phyloP scores from a whole-genome alignment of 352 stramenopile species.

The Pythium phragmitis region DNA sequence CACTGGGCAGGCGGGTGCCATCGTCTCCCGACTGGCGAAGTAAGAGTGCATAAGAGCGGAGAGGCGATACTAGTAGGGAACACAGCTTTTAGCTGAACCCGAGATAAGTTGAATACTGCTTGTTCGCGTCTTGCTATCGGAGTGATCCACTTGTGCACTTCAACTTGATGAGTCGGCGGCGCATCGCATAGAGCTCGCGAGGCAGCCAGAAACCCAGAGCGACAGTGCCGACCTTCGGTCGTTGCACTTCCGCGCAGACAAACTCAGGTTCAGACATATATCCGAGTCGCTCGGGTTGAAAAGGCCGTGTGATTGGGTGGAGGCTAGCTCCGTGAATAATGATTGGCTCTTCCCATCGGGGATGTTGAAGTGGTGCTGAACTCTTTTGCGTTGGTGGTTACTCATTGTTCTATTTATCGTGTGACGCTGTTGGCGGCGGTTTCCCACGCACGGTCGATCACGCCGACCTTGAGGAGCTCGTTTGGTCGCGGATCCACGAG shows the following conservation, averaged over 20 bases:
- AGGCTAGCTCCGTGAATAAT: not conserved
- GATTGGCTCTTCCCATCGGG: constrained; percentile 4
- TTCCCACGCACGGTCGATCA: constrained; percentile 43
- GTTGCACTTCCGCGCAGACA: not conserved
- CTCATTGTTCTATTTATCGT: constrained; percentile 15
- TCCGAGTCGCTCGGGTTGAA: not conserved
- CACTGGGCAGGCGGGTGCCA: not conserved
- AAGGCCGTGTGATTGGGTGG: constrained; percentile 1
- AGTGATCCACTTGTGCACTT: too few species aligned
- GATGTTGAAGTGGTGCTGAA: constrained; percentile 12
- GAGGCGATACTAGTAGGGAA: not conserved
- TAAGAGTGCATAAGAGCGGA: not conserved
- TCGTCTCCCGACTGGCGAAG: not conserved
- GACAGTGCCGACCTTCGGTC: too few species aligned
- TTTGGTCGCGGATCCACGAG: constrained; percentile 45
- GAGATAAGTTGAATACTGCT: not conserved
- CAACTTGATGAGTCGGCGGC: too few species aligned
- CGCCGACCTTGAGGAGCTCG: constrained; percentile 44
- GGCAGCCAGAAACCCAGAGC: too few species aligned
- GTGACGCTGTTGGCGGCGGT: constrained; percentile 24
- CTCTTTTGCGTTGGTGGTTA: not conserved
- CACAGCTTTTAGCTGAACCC: too few species aligned
- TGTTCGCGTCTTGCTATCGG: too few species aligned
- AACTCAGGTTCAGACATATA: not conserved
- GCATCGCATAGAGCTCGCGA: too few species aligned